Conservation (phyloP, 352 stramenopile genomes). For the Pythium grandisporangium region DNA sequence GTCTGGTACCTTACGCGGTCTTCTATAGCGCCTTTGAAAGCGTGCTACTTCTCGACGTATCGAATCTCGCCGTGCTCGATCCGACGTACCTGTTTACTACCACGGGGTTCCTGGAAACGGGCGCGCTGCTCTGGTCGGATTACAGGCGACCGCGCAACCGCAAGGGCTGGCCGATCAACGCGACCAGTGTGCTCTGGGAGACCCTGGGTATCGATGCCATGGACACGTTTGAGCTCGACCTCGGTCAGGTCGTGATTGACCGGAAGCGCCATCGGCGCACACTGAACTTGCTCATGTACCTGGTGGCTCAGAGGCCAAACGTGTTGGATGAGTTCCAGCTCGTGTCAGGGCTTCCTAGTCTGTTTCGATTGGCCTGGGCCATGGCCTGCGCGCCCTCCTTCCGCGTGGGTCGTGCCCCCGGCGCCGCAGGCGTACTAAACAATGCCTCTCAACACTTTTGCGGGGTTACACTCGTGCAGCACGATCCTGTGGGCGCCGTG, state of each 20-base stretch:
- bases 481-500: slow-evolving; percentile 17
- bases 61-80: slow-evolving; percentile 48
- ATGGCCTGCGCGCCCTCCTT: slow-evolving; percentile 7
- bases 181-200: slow-evolving; percentile 42
- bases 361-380: slow-evolving; percentile 15
- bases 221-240: slow-evolving; percentile 66
- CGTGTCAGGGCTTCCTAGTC: slow-evolving; percentile 15
- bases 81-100: slow-evolving; percentile 49
- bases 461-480: slow-evolving; percentile 27
- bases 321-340: slow-evolving; percentile 7
- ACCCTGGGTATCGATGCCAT: slow-evolving; percentile 37
- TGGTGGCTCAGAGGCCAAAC: slow-evolving; percentile 5
- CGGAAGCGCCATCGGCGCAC: slow-evolving; percentile 22
- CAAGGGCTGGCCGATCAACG: background rate
- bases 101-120: slow-evolving; percentile 21
- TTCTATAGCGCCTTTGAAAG: slow-evolving; percentile 61
- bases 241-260: slow-evolving; percentile 56
- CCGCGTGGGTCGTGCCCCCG: slow-evolving; percentile 2
- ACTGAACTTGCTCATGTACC: slow-evolving; percentile 54
- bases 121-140: slow-evolving; percentile 60
- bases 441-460: slow-evolving; percentile 12
- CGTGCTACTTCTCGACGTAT: slow-evolving; percentile 47
- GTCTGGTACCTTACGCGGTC: slow-evolving; percentile 48
- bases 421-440: slow-evolving; percentile 6
- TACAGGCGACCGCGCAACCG: slow-evolving; percentile 28